A percentile compares a stretch with the other conserved stretches of the same genome.
phyloP scores from a whole-genome alignment of 192 early-diverging fungal species.

The Entomortierella beljakovae region DNA sequence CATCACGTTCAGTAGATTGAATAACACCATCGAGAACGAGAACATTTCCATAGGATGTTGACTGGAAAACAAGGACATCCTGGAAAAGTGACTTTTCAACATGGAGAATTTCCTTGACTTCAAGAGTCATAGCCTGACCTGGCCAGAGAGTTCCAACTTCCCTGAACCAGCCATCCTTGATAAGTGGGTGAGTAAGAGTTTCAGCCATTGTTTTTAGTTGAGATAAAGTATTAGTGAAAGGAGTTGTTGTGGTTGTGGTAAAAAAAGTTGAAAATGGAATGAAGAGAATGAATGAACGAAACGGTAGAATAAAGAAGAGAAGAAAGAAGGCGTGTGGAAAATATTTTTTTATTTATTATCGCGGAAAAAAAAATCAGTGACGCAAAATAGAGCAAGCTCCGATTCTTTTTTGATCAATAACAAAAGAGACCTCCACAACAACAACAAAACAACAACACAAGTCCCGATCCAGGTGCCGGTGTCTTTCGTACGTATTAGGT shows the following conservation, averaged over 20 bases:
- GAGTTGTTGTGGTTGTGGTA: not conserved
- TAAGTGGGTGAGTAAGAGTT: conserved; percentile 86
- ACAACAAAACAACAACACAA: not conserved
- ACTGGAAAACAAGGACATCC: conserved; percentile 98
- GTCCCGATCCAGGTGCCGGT: too few species aligned
- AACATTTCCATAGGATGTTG: conserved; percentile 94
- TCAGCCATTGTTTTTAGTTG: conserved; percentile 39
- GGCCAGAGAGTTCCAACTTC: conserved; percentile 97
- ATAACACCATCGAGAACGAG: conserved; percentile 98
- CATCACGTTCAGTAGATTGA: conserved; percentile 98
- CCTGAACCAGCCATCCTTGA: conserved; percentile 97
- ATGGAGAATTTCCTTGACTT: conserved; percentile 96
- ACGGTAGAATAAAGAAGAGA: not conserved
- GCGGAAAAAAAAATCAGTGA: not conserved
- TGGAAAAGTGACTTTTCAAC: conserved; percentile 95
- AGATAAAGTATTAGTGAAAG: too few species aligned
- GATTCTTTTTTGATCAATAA: too few species aligned
- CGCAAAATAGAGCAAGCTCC: too few species aligned
- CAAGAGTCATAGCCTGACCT: conserved; percentile 96
- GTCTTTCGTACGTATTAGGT: too few species aligned
- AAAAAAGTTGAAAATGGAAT: not conserved
- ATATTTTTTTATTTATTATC: conserved; percentile 6
- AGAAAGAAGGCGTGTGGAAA: not conserved
- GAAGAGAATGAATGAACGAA: conserved; percentile 6
- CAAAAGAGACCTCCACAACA: too few species aligned